Base-by-base conservation (phyloP, 1,284 basidiomycete species). In the Heterobasidion parviporum region DNA sequence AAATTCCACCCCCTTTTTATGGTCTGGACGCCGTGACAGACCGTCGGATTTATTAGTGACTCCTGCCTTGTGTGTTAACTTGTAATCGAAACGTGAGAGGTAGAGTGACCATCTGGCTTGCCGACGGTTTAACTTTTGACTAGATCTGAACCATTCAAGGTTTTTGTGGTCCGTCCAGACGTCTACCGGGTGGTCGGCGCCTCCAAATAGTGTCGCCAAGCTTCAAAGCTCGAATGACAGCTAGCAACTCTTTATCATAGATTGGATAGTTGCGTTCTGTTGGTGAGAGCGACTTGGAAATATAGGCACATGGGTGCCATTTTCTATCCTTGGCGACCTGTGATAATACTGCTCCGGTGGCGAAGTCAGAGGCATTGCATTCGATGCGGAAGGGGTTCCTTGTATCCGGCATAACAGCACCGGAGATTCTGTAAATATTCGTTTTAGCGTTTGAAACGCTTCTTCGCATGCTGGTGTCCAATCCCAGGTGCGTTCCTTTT, bases 181-280 rank as follows among this genome's bases (percentile, higher is more conserved):
- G 0, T 34, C 54, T 35, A 68, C 48, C 0, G 56, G 53, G 0
- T 57, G 12, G 1, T 18, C 16, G 6, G 54, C 33, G 1, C 64
- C 38, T 57, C 38, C 1, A 57, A 47, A 51, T 66, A 68, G 26
- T 66, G 62, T 8, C 64, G 48, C 70, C 67, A 72, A 2, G 14
- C 51, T 52, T 52, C 12, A 52, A 18, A n/a, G 35, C 34, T 10
- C 4, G 4, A 6, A 26, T 1, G 1, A 26, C 5, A 0, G 38
- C 66, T 1, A 71, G 12, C 50, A 74, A 46, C 56, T 75, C 71
- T 57, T 73, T 71, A 57, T 74, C 66, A 56, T 69, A 63, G 38
- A 67, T 66, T 7, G 58, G 56, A n/a, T n/a, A n/a, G n/a, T n/a
- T n/a, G n/a, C n/a, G n/a, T n/a, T n/a, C n/a, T n/a, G n/a, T n/a